phyloP scores from a whole-genome alignment of 257 asterid species.

The Penstemon barbatus region DNA sequence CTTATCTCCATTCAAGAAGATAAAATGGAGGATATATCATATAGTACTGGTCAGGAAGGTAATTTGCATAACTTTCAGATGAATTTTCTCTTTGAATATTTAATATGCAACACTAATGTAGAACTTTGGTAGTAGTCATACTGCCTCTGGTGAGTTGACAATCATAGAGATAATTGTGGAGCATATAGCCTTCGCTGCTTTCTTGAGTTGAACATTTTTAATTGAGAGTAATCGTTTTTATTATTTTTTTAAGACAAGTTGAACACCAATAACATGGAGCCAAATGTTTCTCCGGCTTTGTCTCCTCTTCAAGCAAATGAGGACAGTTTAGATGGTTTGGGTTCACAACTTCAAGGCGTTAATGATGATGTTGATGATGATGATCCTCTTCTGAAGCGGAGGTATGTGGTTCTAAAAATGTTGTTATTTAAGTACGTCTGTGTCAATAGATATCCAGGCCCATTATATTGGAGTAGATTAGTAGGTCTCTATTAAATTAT shows the following conservation, averaged over 20 bases:
- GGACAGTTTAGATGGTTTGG: slow-evolving; percentile 58
- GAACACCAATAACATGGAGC: slow-evolving; percentile 52
- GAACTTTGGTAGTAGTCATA: slow-evolving; percentile 9
- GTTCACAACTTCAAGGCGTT: slow-evolving; percentile 49
- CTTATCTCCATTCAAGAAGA: slow-evolving; percentile 76
- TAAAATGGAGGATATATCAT: slow-evolving; percentile 51
- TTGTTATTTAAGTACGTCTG: background rate
- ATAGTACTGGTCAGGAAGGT: slow-evolving; percentile 37
- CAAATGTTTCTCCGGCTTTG: slow-evolving; percentile 51
- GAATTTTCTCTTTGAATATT: slow-evolving; percentile 8
- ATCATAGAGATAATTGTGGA: too few species aligned
- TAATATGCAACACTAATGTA: background rate
- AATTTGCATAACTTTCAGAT: slow-evolving; percentile 22
- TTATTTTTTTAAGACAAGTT: slow-evolving; percentile 55
- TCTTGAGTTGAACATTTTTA: slow-evolving; percentile 13
- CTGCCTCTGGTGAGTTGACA: background rate
- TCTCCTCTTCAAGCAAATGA: slow-evolving; percentile 74
- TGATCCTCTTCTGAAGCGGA: slow-evolving; percentile 67
- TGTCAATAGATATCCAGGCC: too few species aligned
- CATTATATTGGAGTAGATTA: too few species aligned
- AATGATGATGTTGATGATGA: slow-evolving; percentile 76
- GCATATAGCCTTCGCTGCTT: background rate
- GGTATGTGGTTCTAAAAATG: slow-evolving; percentile 43
- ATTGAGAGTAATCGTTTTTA: slow-evolving; percentile 9
- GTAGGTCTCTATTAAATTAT: too few species aligned